These are phyloP conservation scores for Diplosphaera chodatii DNA, from an alignment of 139 green algal genomes.

Conservation along the genomic window DNA sequence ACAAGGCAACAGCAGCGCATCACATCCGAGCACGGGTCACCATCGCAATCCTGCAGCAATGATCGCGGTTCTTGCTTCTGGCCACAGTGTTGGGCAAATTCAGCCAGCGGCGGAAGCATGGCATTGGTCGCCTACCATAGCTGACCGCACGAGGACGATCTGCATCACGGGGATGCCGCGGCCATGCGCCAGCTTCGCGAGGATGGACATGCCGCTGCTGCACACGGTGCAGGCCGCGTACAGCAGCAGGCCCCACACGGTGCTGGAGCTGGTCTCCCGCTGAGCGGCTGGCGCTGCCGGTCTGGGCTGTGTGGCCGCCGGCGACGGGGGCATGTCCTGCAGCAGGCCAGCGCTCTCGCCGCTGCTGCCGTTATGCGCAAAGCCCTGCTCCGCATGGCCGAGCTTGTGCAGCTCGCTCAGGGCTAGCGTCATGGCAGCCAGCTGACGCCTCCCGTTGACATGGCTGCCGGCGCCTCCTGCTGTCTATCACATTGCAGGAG, in stretches of 20 bases:
- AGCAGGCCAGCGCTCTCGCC: background rate
- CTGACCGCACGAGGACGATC: slow-evolving; percentile 3
- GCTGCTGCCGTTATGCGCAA: background rate
- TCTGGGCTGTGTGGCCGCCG: too few relatives aligned
- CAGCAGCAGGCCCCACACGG: background rate
- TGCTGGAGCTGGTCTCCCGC: background rate
- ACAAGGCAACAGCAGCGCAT: too few relatives aligned
- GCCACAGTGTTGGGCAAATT: too few relatives aligned
- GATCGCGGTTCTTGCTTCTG: too few relatives aligned
- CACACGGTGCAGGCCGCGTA: background rate
- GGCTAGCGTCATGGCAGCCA: background rate
- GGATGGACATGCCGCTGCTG: background rate
- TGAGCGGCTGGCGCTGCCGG: background rate
- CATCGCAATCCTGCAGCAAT: too few relatives aligned
- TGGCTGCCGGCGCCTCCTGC: too few relatives aligned
- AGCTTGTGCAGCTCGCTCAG: background rate
- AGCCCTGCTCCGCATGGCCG: background rate
- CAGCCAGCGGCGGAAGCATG: too few relatives aligned
- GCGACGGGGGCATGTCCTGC: background rate
- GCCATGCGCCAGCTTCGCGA: background rate
- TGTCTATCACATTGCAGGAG: too few relatives aligned
- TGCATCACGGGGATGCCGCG: background rate
- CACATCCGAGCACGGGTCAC: too few relatives aligned
- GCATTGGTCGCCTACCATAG: background rate
- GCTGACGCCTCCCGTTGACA: background rate